These are phyloP conservation scores for Naganishia vaughanmartiniae DNA, from an alignment of 768 basidiomycete species.

Conservation along the genomic window DNA sequence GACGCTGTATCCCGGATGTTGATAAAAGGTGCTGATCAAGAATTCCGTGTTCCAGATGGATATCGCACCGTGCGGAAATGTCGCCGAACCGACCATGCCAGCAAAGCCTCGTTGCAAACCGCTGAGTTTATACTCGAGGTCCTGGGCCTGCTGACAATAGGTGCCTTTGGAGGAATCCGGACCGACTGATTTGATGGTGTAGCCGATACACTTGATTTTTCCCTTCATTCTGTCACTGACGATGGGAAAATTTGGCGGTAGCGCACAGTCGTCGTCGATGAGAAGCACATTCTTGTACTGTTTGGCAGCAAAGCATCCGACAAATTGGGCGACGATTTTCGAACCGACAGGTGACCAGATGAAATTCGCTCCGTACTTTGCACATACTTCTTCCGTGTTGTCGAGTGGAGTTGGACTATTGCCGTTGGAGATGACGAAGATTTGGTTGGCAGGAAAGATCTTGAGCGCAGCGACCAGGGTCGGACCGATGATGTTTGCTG, in stretches of 20 bases:
- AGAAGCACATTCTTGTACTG: conserved; percentile 17
- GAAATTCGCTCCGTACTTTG: conserved; percentile 11
- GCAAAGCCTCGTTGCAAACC: conserved; percentile 11
- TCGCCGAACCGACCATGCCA: conserved; percentile 13
- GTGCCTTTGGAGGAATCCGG: conserved; percentile 4
- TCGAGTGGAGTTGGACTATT: conserved; percentile 24
- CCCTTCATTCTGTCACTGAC: conserved; percentile 23
- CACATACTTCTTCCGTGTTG: conserved; percentile 19
- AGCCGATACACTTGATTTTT: conserved; percentile 24
- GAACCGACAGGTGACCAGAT: conserved; percentile 23
- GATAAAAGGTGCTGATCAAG: conserved; percentile 19
- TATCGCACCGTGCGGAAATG: conserved; percentile 17
- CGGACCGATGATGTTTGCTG: conserved; percentile 10
- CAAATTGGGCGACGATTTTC: conserved; percentile 25
- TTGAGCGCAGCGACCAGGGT: conserved; percentile 9
- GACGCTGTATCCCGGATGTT: conserved; percentile 16
- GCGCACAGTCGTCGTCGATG: conserved; percentile 25
- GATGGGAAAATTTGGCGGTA: conserved; percentile 25
- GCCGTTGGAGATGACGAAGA: conserved; percentile 23
- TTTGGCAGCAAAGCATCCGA: conserved; percentile 25
- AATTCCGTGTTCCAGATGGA: conserved; percentile 23
- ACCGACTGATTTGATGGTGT: conserved; percentile 24
- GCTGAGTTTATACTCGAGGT: conserved; percentile 24
- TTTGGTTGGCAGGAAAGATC: conserved; percentile 20
- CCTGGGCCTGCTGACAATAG: conserved; percentile 17